Base-by-base conservation (phyloP, 2,329 filamentous ascomycete genomes). In the Fusarium sp. region DNA sequence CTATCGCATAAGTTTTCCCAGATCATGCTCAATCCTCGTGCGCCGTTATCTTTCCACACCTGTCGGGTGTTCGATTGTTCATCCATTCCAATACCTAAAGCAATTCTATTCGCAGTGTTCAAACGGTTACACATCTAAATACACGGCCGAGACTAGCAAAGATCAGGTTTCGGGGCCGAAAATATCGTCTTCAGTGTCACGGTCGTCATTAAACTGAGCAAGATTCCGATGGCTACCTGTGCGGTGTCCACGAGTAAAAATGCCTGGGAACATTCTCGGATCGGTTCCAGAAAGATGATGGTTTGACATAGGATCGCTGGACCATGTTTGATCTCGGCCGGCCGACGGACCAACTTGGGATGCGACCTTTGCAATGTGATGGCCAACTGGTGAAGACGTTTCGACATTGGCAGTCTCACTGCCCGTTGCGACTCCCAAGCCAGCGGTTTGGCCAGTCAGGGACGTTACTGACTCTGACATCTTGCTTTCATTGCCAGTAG, bases 181-280 rank as follows among this genome's bases (percentile, higher is more conserved):
- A 41, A 63, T 57, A 45, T 78, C 74, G 24, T 77, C 72, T 47
- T 64, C 62, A 17, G 55, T 51, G 50, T 59, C 55, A 50, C 70
- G 70, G 64, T 74, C 78, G 26, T 80, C 78, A 38, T 68, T 70
- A 11, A 68, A 68, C 59, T 79, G 77, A 17, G 70, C 61, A 24
- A 82, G 45, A 64, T 79, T 82, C 36, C 81, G 78, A 36, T 78
- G 75, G 61, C 87, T 87, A 48, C 83, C 84, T 57, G 81, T 85
- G 58, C 86, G 82, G 50, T 78, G 81, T 36, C 85, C 85, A 62
- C 87, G 83, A 22, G 86, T 85, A 50, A 94, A 87, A 38, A 95
- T 87, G 0, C 93, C 93, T 0, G 93, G 93, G 73, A 94, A 93
- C 71, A 94, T 90, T 71, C 87, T 88, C 17, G 92, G 93, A 80